Evolutionary conservation across 1,284 basidiomycete species (phyloP).

Genomic region (Ceratobasidium sp.): DNA sequence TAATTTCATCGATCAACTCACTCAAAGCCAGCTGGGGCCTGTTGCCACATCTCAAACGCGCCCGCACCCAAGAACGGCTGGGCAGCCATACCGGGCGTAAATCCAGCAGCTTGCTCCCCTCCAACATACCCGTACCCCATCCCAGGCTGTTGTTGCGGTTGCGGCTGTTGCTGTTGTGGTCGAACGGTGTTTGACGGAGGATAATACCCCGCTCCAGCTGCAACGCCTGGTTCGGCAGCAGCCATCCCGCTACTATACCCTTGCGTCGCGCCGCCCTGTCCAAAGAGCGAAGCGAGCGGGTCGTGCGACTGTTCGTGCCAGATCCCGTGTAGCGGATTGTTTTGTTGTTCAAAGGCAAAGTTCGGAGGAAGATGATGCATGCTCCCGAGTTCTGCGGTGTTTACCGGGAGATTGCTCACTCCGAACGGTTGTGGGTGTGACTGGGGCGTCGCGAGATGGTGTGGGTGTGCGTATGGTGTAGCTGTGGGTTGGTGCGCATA

Average conservation of each 20-base stretch:
- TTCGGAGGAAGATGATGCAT: conserved; percentile 43
- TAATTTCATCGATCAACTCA: conserved; percentile 38
- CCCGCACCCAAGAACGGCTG: conserved; percentile 46
- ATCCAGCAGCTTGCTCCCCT: conserved; percentile 14
- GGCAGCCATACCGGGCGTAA: conserved; percentile 30
- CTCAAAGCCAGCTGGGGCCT: conserved; percentile 51
- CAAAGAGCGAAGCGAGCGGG: conserved; percentile 37
- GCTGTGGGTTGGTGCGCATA: conserved; percentile 39
- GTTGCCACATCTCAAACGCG: conserved; percentile 50
- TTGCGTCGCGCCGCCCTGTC: conserved; percentile 6
- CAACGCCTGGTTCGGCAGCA: not conserved
- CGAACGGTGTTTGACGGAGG: not conserved
- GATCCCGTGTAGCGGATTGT: conserved; percentile 44
- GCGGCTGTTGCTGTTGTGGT: not conserved
- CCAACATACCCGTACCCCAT: conserved; percentile 30
- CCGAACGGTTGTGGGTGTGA: conserved; percentile 55
- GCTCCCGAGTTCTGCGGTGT: conserved; percentile 36
- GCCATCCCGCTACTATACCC: not conserved
- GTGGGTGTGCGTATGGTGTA: conserved; percentile 34
- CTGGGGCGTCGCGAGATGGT: conserved; percentile 49
- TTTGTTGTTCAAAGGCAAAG: conserved; percentile 37
- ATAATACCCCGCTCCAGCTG: conserved; percentile 35
- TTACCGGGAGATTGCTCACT: conserved; percentile 30
- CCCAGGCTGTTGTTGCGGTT: conserved; percentile 6
- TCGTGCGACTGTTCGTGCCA: conserved; percentile 44